A percentile compares a stretch with the other conserved stretches of the same genome.
Conservation (phyloP, 2,329 filamentous ascomycete genomes). For the Keithomyces neogunnii region DNA sequence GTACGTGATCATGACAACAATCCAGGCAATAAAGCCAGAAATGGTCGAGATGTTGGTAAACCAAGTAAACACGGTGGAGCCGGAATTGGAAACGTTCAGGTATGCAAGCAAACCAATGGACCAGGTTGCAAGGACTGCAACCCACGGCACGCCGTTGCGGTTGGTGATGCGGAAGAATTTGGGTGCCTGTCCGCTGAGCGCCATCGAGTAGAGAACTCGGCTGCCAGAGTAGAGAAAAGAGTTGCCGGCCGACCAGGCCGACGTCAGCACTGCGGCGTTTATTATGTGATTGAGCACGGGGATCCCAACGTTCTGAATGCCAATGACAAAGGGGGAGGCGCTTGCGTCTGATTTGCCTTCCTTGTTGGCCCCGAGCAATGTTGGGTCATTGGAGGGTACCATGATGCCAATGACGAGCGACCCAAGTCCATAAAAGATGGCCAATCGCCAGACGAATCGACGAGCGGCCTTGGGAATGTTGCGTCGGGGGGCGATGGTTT, state of each 20-base stretch:
- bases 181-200: slow-evolving; percentile 59
- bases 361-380: slow-evolving; percentile 40
- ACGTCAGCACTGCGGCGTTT: slow-evolving; percentile 60
- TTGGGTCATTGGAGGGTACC: slow-evolving; percentile 55
- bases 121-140: slow-evolving; percentile 44
- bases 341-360: slow-evolving; percentile 37
- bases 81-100: slow-evolving; percentile 57
- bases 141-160: slow-evolving; percentile 52
- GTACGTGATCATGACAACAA: slow-evolving; percentile 49
- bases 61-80: slow-evolving; percentile 59
- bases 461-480: slow-evolving; percentile 59
- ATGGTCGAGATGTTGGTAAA: slow-evolving; percentile 63
- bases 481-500: slow-evolving; percentile 54
- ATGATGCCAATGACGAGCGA: slow-evolving; percentile 54
- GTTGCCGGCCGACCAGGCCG: slow-evolving; percentile 54
- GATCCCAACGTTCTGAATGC: slow-evolving; percentile 59
- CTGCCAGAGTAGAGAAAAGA: slow-evolving; percentile 59
- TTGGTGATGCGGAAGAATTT: slow-evolving; percentile 50
- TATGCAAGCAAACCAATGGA: slow-evolving; percentile 58
- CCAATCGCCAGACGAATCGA: slow-evolving; percentile 53
- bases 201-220: slow-evolving; percentile 61
- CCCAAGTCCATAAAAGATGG: slow-evolving; percentile 55
- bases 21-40: slow-evolving; percentile 52
- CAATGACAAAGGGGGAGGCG: slow-evolving; percentile 56
- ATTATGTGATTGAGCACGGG: slow-evolving; percentile 55